Conservation (phyloP, 805 yeast species). For the Yarrowia sp. region DNA sequence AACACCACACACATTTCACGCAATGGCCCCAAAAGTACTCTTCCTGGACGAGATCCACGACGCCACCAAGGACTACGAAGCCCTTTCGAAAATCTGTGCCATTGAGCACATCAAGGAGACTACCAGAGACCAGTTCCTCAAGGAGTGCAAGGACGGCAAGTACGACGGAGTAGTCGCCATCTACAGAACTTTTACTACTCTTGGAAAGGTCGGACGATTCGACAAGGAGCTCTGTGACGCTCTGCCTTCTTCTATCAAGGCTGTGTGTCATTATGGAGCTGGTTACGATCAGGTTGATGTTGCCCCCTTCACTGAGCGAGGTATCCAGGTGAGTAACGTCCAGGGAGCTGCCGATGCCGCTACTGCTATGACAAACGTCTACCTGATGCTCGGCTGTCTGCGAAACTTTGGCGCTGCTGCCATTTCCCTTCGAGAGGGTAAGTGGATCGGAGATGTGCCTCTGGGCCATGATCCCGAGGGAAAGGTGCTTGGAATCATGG, state of each 20-base stretch:
- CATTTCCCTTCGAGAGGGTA: conserved; percentile 52
- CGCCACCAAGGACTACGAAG: conserved; percentile 19
- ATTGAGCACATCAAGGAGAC: background rate
- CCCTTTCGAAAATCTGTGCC: background rate
- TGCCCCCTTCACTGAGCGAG: conserved; percentile 48
- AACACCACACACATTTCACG: background rate
- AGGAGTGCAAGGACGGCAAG: conserved; percentile 46
- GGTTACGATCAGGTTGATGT: conserved; percentile 71
- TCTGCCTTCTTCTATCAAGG: conserved; percentile 54
- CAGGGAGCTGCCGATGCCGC: conserved; percentile 67
- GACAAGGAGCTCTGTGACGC: conserved; percentile 58
- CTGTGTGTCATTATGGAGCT: conserved; percentile 66
- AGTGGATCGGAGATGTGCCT: conserved; percentile 64
- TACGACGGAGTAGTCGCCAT: conserved; percentile 46
- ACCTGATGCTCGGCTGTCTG: conserved; percentile 58
- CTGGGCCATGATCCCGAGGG: conserved; percentile 76
- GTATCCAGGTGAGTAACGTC: conserved; percentile 63
- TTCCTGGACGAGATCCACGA: conserved; percentile 20
- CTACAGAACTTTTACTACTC: conserved; percentile 55
- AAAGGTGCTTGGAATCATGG: conserved; percentile 73
- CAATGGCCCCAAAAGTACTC: conserved; percentile 23
- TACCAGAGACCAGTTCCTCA: conserved; percentile 42
- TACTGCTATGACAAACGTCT: conserved; percentile 71
- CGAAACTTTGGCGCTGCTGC: conserved; percentile 67
- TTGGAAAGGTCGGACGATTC: conserved; percentile 56